Percentiles rank a stretch among this genome's conserved stretches.
These are phyloP conservation scores for Tephrocybe sp. DNA, from an alignment of 768 basidiomycete genomes.

Conservation along the genomic window DNA sequence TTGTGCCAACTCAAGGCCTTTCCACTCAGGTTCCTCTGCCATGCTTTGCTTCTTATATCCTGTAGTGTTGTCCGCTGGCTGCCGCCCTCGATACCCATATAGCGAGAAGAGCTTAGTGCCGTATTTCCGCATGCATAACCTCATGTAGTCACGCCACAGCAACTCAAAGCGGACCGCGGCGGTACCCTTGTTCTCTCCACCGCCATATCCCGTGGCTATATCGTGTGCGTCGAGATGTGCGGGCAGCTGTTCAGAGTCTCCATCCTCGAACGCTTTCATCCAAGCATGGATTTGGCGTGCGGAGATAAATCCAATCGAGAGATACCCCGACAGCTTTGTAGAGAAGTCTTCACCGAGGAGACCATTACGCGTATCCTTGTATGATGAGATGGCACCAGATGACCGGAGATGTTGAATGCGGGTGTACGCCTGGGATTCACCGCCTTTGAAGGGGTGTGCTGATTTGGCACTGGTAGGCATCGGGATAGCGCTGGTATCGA, in stretches of 20 bases:
- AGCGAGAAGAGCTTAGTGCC: neutral
- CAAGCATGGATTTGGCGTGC: neutral
- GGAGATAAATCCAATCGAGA: neutral
- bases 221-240: neutral
- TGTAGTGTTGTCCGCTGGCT: neutral
- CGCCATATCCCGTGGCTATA: neutral
- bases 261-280: neutral
- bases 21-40: neutral
- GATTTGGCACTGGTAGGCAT: neutral
- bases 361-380: neutral
- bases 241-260: too few species aligned
- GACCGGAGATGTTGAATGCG: neutral
- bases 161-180: slow-evolving; percentile 2
- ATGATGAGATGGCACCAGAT: neutral
- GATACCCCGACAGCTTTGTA: neutral
- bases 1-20: neutral
- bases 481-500: neutral
- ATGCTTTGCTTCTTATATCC: neutral
- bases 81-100: neutral
- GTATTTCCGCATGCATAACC: neutral
- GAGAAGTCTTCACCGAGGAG: neutral
- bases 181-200: neutral
- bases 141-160: slow-evolving; percentile 3
- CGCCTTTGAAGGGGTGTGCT: neutral
- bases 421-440: neutral